These are phyloP conservation scores for Spergularia bocconei DNA, from an alignment of 148 eudicot genomes.

Conservation along the genomic window DNA sequence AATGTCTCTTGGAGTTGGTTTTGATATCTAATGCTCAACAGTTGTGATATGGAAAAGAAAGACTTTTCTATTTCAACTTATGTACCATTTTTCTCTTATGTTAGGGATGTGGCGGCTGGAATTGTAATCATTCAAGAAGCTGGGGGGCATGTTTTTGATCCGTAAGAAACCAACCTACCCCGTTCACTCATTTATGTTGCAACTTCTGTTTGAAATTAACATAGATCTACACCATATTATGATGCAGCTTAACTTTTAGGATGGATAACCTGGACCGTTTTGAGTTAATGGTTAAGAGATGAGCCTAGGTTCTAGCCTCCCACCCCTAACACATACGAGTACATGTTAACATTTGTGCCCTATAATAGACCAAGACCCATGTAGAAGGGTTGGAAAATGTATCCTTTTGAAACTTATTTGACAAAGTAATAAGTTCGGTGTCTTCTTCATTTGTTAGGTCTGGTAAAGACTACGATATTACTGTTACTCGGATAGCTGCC, in stretches of 20 bases:
- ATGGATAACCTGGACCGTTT: too few relatives aligned
- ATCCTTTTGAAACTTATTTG: neutral
- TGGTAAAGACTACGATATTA: constrained; percentile 63
- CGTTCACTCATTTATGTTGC: neutral
- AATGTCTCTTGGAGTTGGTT: neutral
- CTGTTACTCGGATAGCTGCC: constrained; percentile 62
- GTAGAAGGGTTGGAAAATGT: too few relatives aligned
- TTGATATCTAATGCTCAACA: neutral
- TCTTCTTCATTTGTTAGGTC: constrained; percentile 32
- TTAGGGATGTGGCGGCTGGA: constrained; percentile 91
- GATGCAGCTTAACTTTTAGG: neutral
- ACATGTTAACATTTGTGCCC: too few relatives aligned
- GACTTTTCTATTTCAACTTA: neutral
- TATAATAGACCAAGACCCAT: too few relatives aligned
- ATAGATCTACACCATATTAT: neutral
- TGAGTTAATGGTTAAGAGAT: too few relatives aligned
- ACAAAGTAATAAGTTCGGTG: neutral
- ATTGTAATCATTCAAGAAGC: constrained; percentile 84
- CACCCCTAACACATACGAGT: too few relatives aligned
- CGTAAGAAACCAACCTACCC: constrained; percentile 22
- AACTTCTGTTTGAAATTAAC: neutral
- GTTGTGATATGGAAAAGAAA: neutral
- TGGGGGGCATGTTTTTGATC: constrained; percentile 68
- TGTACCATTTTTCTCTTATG: neutral
- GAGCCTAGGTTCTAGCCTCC: too few relatives aligned